These are phyloP conservation scores for Voacanga thouarsii DNA, from an alignment of 257 asterid genomes.

Conservation along the genomic window DNA sequence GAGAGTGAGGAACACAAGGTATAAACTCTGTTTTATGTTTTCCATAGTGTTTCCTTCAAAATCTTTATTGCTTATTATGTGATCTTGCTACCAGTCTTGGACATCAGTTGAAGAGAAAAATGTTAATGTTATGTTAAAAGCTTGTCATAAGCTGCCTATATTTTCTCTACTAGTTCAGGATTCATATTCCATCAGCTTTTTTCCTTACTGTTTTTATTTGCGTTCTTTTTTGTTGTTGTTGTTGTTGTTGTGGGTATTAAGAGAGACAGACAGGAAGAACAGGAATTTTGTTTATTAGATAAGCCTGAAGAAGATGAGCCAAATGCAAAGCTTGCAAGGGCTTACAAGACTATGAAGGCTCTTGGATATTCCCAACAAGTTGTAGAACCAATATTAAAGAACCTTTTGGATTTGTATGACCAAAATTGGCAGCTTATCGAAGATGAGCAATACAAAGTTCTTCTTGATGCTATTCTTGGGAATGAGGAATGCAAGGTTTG, in stretches of 20 bases:
- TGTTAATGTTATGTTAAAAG: neutral
- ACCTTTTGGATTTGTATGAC: slow-evolving; percentile 5
- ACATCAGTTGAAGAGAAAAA: neutral
- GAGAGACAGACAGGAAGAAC: neutral
- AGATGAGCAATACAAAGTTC: slow-evolving; percentile 5
- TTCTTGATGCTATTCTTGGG: neutral
- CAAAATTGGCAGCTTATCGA: slow-evolving; percentile 9
- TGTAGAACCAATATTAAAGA: neutral
- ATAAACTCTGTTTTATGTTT: neutral
- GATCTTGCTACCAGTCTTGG: neutral
- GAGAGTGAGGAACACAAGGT: slow-evolving; percentile 1
- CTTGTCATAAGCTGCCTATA: neutral
- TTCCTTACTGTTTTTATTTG: neutral
- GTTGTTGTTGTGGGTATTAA: no score
- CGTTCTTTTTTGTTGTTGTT: neutral
- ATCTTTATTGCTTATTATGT: neutral
- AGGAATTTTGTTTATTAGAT: neutral
- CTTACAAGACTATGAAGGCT: neutral
- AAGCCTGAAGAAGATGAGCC: neutral
- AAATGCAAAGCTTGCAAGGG: neutral
- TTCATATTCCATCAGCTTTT: neutral
- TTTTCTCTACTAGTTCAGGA: neutral
- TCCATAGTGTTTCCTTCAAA: neutral
- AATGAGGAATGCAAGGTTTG: neutral
- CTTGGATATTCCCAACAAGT: slow-evolving; percentile 5